A percentile compares a stretch with the other conserved stretches of the same genome.
These are phyloP conservation scores for Biscogniauxia sp. DNA, from an alignment of 2,329 filamentous ascomycete genomes.

Conservation along the genomic window DNA sequence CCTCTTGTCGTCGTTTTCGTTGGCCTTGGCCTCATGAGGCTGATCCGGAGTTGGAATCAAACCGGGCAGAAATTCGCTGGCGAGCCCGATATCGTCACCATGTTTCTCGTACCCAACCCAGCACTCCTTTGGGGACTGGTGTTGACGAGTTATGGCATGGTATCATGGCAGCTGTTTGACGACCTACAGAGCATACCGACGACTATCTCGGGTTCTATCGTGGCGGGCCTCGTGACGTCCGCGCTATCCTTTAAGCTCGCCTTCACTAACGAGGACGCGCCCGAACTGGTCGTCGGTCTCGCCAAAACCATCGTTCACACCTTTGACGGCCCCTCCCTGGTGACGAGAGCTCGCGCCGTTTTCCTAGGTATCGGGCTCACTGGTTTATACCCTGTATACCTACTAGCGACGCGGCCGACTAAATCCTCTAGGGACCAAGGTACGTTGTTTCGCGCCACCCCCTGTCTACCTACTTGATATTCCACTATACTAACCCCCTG, in stretches of 20 bases:
- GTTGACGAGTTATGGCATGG: constrained; percentile 64
- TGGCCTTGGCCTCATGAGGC: constrained; percentile 60
- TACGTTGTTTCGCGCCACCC: constrained; percentile 11
- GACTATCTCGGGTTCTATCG: constrained; percentile 39
- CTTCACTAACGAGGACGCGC: constrained; percentile 84
- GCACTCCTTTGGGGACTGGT: constrained; percentile 73
- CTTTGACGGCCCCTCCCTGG: constrained; percentile 43
- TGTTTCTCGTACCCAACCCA: constrained; percentile 63
- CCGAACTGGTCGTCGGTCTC: constrained; percentile 66
- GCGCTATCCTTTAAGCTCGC: constrained; percentile 85
- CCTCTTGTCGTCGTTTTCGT: constrained; percentile 35
- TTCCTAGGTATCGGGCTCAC: constrained; percentile 47
- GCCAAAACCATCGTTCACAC: constrained; percentile 39
- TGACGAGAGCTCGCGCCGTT: constrained; percentile 48
- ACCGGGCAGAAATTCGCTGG: constrained; percentile 95
- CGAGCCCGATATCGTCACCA: constrained; percentile 80
- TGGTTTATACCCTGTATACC: constrained; percentile 39
- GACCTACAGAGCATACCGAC: constrained; percentile 42
- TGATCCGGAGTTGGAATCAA: constrained; percentile 86
- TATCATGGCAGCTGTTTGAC: constrained; percentile 46
- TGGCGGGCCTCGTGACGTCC: constrained; percentile 43
- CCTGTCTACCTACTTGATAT: not conserved
- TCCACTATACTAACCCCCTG: constrained; percentile 8
- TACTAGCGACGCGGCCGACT: constrained; percentile 30
- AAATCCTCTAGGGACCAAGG: constrained; percentile 27